Evolutionary conservation across 2,329 filamentous ascomycete species (phyloP).

Genomic region (Whalleya microplaca): DNA sequence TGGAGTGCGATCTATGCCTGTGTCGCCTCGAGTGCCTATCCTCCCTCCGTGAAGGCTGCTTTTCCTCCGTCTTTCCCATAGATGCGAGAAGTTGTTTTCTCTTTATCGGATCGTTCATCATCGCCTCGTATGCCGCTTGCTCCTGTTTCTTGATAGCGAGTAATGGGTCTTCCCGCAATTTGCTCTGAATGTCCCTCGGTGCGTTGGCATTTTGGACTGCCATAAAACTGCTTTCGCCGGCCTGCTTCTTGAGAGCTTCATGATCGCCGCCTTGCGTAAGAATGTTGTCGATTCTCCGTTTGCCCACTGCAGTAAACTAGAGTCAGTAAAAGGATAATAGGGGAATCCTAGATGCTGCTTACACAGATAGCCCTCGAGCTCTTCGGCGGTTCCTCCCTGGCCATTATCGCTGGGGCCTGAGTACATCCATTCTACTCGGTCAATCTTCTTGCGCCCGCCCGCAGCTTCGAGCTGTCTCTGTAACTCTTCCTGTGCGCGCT

Average conservation of each 20-base stretch:
- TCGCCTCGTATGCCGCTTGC: constrained; percentile 75
- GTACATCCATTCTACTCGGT: constrained; percentile 99
- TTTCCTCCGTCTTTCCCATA: constrained; percentile 59
- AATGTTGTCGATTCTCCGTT: constrained; percentile 82
- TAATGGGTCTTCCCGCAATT: constrained; percentile 89
- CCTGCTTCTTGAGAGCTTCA: constrained; percentile 79
- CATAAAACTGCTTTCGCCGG: constrained; percentile 62
- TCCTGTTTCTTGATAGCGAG: constrained; percentile 93
- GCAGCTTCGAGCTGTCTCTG: constrained; percentile 87
- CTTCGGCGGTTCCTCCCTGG: constrained; percentile 77
- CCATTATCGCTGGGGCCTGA: constrained; percentile 75
- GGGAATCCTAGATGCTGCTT: neutral
- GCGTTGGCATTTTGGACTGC: constrained; percentile 72
- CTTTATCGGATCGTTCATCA: constrained; percentile 77
- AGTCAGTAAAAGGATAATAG: neutral
- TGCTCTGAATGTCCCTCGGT: constrained; percentile 77
- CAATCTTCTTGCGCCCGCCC: constrained; percentile 77
- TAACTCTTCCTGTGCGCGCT: constrained; percentile 88
- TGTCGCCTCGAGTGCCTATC: constrained; percentile 49
- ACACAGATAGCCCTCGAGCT: constrained; percentile 84
- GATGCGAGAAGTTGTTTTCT: constrained; percentile 68
- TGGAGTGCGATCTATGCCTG: constrained; percentile 40
- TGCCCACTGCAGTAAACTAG: constrained; percentile 62
- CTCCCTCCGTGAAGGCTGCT: constrained; percentile 43
- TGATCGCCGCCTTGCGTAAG: constrained; percentile 81